A percentile compares a stretch with the other conserved stretches of the same genome.
Evolutionary conservation across 768 basidiomycete genomes (phyloP).

Genomic region (Botryobasidium botryosum): DNA sequence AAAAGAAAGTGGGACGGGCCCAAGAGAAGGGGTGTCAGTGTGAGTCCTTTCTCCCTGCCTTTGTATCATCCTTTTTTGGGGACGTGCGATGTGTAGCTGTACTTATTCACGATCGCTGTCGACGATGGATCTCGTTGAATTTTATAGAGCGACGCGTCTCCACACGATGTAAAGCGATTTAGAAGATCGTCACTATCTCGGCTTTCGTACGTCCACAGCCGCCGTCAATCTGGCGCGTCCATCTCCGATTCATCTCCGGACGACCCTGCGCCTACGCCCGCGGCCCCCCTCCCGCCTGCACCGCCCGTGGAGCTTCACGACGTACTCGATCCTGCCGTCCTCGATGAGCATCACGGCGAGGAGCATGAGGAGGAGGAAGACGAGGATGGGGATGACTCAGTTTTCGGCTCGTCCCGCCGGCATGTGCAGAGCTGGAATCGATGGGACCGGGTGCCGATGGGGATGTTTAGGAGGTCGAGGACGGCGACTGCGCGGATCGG

Average conservation of each 20-base stretch:
- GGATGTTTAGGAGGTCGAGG: constrained; percentile 8
- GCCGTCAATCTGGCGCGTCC: background rate
- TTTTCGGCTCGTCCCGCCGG: background rate
- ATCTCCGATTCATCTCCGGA: background rate
- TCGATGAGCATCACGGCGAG: background rate
- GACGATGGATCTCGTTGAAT: too few species aligned
- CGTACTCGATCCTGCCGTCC: constrained; percentile 9
- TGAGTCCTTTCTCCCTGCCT: too few species aligned
- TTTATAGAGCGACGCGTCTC: background rate
- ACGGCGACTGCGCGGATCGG: constrained; percentile 5
- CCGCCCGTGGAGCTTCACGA: constrained; percentile 9
- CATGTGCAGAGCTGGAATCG: constrained; percentile 6
- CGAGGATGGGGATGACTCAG: background rate
- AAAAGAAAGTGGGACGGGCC: too few species aligned
- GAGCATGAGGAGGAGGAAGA: constrained; percentile 5
- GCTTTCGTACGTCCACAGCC: background rate
- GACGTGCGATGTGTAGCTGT: too few species aligned
- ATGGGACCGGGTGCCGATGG: constrained; percentile 10
- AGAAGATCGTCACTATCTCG: background rate
- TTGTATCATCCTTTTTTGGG: too few species aligned
- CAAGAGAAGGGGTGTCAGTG: too few species aligned
- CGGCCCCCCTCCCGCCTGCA: background rate
- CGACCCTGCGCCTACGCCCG: background rate
- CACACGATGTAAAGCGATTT: background rate
- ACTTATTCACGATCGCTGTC: background rate